These are phyloP conservation scores for Emericellopsis terricola DNA, from an alignment of 495 filamentous ascomycete genomes.

Conservation along the genomic window DNA sequence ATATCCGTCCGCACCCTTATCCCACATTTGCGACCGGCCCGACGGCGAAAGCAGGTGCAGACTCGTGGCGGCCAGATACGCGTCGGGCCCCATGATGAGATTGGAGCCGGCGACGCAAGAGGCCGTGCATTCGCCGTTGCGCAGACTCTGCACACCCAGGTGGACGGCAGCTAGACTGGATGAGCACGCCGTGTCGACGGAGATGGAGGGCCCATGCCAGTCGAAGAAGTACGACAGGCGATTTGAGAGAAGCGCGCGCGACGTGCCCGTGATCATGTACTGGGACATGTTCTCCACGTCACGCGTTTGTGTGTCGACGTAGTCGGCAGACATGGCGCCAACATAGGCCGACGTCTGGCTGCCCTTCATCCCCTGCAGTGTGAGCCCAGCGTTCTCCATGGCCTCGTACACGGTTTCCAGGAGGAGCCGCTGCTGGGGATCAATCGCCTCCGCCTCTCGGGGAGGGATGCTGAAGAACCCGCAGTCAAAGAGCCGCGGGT, in stretches of 20 bases:
- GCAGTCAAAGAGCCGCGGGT: conserved; percentile 29
- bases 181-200: conserved; percentile 42
- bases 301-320: conserved; percentile 20
- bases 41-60: conserved; percentile 14
- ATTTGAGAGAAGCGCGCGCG: conserved; percentile 29
- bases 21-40: conserved; percentile 21
- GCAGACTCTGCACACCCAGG: conserved; percentile 27
- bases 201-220: conserved; percentile 35
- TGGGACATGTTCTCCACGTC: conserved; percentile 11
- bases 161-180: conserved; percentile 32
- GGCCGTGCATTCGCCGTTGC: conserved; percentile 25
- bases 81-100: conserved; percentile 14
- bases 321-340: conserved; percentile 25
- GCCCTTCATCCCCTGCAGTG: conserved; percentile 15
- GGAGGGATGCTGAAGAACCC: conserved; percentile 44
- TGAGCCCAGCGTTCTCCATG: conserved; percentile 30
- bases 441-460: conserved; percentile 30
- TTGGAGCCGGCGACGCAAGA: conserved; percentile 27
- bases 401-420: conserved; percentile 44
- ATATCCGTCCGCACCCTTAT: conserved; percentile 43
- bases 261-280: conserved; percentile 34
- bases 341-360: conserved; percentile 24
- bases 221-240: conserved; percentile 40
- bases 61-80: conserved; percentile 11
- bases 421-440: conserved; percentile 29